Conservation (phyloP, 2,329 filamentous ascomycete species). For the Colletotrichum sansevieriae region DNA sequence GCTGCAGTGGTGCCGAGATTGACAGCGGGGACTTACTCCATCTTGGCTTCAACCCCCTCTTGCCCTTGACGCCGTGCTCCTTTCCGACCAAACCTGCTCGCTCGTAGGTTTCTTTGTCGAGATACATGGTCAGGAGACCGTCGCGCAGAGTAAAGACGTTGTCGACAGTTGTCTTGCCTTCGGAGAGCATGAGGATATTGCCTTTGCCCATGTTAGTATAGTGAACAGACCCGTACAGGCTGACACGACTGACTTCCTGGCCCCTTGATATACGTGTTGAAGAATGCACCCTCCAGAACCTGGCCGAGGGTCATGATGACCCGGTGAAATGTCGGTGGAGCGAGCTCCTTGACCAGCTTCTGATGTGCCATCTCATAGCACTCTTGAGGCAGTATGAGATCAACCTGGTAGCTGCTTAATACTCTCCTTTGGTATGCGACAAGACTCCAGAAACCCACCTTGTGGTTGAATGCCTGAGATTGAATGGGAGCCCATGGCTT, state of each 20-base stretch:
- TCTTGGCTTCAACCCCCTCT: constrained; percentile 72
- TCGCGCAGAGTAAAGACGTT: constrained; percentile 79
- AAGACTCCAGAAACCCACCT: constrained; percentile 55
- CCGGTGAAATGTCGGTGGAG: constrained; percentile 68
- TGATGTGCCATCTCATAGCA: constrained; percentile 66
- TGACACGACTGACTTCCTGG: constrained; percentile 59
- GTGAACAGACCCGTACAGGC: too few species aligned
- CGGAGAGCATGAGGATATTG: constrained; percentile 85
- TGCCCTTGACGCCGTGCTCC: constrained; percentile 70
- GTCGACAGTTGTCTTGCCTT: constrained; percentile 78
- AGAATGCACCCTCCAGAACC: constrained; percentile 80
- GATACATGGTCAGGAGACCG: constrained; percentile 79
- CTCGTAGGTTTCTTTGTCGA: constrained; percentile 87
- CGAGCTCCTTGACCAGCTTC: constrained; percentile 58
- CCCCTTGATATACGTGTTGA: constrained; percentile 86
- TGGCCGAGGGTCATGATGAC: constrained; percentile 80
- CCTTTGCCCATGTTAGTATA: constrained; percentile 61
- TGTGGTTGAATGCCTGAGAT: constrained; percentile 76
- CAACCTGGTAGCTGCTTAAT: constrained; percentile 59
- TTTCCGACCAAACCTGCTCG: constrained; percentile 83
- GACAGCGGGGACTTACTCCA: constrained; percentile 70
- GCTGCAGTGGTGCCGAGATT: constrained; percentile 11
- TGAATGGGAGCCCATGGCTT: constrained; percentile 81
- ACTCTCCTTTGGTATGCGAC: background rate
- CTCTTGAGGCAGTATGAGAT: constrained; percentile 79